These are phyloP conservation scores for Xylaria acuta DNA, from an alignment of 495 filamentous ascomycete genomes.

Conservation along the genomic window DNA sequence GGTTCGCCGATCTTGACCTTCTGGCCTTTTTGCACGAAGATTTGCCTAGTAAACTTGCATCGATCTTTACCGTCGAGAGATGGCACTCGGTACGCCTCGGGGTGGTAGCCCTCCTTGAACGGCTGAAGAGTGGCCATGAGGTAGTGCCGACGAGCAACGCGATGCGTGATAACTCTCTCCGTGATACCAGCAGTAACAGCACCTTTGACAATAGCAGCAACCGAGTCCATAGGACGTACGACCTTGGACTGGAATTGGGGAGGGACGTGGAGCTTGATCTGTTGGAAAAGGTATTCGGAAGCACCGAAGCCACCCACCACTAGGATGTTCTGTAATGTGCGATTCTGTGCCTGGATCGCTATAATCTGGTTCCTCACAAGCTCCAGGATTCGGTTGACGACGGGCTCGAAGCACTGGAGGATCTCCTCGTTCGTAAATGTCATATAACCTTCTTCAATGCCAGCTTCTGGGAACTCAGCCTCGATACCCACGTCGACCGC, in stretches of 20 bases:
- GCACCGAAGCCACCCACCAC: slow-evolving; percentile 78
- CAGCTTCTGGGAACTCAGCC: slow-evolving; percentile 76
- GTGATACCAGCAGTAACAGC: slow-evolving; percentile 90
- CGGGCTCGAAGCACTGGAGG: slow-evolving; percentile 77
- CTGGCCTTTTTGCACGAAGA: slow-evolving; percentile 98
- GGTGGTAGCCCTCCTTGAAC: slow-evolving; percentile 98
- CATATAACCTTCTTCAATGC: slow-evolving; percentile 81
- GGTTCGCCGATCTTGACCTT: slow-evolving; percentile 98
- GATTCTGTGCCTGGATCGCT: slow-evolving; percentile 77
- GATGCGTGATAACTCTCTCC: slow-evolving; percentile 93
- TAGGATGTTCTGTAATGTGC: slow-evolving; percentile 73
- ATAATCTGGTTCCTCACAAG: slow-evolving; percentile 80
- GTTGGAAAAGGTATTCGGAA: slow-evolving; percentile 80
- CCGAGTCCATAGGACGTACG: slow-evolving; percentile 78
- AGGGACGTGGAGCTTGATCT: slow-evolving; percentile 82
- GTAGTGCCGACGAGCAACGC: slow-evolving; percentile 97
- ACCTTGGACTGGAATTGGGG: slow-evolving; percentile 81
- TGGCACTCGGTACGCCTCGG: slow-evolving; percentile 95
- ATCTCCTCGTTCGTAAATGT: slow-evolving; percentile 84
- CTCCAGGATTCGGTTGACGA: slow-evolving; percentile 74
- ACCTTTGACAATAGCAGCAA: slow-evolving; percentile 78
- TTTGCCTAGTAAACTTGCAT: slow-evolving; percentile 98
- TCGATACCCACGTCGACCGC: slow-evolving; percentile 79
- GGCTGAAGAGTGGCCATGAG: slow-evolving; percentile 99
- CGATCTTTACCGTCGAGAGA: slow-evolving; percentile 95